Percentiles rank a stretch among this genome's conserved stretches.
Conservation (phyloP, 179 eudicot species). For the Dionaea muscipula region DNA sequence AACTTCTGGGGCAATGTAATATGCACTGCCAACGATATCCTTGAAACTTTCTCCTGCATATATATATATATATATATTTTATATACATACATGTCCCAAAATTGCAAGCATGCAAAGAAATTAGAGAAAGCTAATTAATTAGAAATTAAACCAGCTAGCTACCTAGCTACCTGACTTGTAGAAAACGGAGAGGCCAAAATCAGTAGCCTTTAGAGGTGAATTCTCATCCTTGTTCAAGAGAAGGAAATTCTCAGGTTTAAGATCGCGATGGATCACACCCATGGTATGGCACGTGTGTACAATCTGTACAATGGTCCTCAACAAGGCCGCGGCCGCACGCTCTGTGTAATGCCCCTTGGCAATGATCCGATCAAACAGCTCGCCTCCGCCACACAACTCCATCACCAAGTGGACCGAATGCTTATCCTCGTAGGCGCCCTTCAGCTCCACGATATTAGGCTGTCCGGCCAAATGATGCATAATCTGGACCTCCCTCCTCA, state of each 20-base stretch:
- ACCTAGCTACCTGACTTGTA: conserved; percentile 42
- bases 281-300: conserved; percentile 72
- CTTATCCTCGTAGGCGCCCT: conserved; percentile 61
- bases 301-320: conserved; percentile 59
- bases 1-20: conserved; percentile 56
- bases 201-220: conserved; percentile 69
- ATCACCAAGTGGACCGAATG: conserved; percentile 59
- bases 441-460: conserved; percentile 54
- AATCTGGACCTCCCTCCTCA: conserved; percentile 57
- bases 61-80: too few relatives aligned
- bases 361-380: conserved; percentile 60
- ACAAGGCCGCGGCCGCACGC: conserved; percentile 54
- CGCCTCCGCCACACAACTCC: conserved; percentile 79
- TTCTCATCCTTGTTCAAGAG: conserved; percentile 55
- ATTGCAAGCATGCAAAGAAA: conserved; percentile 4
- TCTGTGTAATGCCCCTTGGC: conserved; percentile 66
- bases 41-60: conserved; percentile 33
- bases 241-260: conserved; percentile 63
- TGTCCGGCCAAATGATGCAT: conserved; percentile 60
- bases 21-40: conserved; percentile 58
- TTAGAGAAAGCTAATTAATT: not conserved
- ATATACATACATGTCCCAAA: too few relatives aligned
- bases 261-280: conserved; percentile 76
- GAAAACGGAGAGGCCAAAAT: conserved; percentile 65
- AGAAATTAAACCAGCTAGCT: not conserved